Base-by-base conservation (phyloP, 441 rosid species). In the Euphorbia schlechtendalii region DNA sequence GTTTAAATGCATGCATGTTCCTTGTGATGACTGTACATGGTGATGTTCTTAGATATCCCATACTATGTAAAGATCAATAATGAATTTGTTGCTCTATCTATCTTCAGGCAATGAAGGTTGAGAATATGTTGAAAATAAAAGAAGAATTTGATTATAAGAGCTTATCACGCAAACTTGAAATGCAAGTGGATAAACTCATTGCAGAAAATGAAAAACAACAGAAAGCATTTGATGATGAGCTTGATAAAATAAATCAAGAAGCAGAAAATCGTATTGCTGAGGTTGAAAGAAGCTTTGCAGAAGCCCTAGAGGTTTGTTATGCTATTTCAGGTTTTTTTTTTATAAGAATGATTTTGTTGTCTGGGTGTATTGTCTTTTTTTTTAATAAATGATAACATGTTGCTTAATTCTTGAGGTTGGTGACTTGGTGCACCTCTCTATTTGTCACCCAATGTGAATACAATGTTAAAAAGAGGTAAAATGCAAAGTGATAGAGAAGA, bases 111-210 rank as follows among this genome's bases (percentile, higher is more conserved):
- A 94, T 94, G 99, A 94, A 94, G 82, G 96, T 94, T 68, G 96
- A 94, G 84, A 94, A 94, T 76, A 89, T 94, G 99, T 81, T 94
- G 77, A 91, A 83, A 88, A 82, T 94, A 73, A 94, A 94, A 80
- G 99, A 91, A 79, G 99, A 94, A 80, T 91, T 89, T 76, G 99
- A 94, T 78, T 94, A 89, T 76, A 91, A 89, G 83, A 91, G 99
- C 77, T 83, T 94, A 78, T 84, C 98, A 51, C 86, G 92, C 74
- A 91, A 78, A 82, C 92, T 94, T 53, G 99, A 91, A 78, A 77
- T 89, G 68, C 98, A 94, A 71, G 77, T 91, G 67, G 96, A 95
- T 76, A 89, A 89, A 81, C 96, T 87, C 56, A 86, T 89, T 64
- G 96, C 85, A 20, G 96, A 95, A 80, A 86, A 91, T 65, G 98